Percentiles rank a stretch among this genome's conserved stretches.
Conservation (phyloP, 106 monocot genomes). For the Agapanthus africanus region DNA sequence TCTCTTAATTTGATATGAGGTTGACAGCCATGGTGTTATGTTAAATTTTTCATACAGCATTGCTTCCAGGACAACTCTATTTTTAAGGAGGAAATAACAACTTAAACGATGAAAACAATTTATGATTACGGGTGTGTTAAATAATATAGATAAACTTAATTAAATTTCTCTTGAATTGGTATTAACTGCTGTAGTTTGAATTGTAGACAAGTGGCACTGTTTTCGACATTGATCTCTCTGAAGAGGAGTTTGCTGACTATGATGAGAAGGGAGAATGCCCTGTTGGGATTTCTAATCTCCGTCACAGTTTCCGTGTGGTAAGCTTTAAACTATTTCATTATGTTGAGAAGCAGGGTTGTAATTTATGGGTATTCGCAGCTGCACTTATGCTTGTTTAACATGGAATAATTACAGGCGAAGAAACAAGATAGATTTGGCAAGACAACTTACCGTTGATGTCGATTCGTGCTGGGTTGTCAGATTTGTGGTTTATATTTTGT, state of each 20-base stretch:
- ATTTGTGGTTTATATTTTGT: too few relatives aligned
- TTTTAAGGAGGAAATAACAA: too few relatives aligned
- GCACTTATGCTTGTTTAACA: background rate
- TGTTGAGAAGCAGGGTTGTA: background rate
- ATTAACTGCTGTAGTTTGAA: too few relatives aligned
- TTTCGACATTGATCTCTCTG: conserved; percentile 59
- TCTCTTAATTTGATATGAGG: too few relatives aligned
- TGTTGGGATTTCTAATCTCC: conserved; percentile 56
- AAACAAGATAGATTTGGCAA: conserved; percentile 25
- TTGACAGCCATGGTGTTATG: too few relatives aligned
- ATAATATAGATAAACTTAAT: too few relatives aligned
- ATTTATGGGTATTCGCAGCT: background rate
- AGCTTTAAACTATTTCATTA: background rate
- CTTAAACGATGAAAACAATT: too few relatives aligned
- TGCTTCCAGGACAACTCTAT: too few relatives aligned
- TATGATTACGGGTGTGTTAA: too few relatives aligned
- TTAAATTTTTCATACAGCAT: too few relatives aligned
- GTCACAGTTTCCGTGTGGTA: conserved; percentile 63
- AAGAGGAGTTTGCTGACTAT: conserved; percentile 75
- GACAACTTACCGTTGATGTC: conserved; percentile 13
- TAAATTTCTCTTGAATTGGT: too few relatives aligned
- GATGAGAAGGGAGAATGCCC: conserved; percentile 80
- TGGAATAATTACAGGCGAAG: conserved; percentile 32
- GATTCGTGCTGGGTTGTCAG: too few relatives aligned
- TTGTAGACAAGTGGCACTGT: conserved; percentile 38